Evolutionary conservation across 2,329 filamentous ascomycete species (phyloP), one percentile per base, ranked within the genome.

Genomic region (Metarhizium anisopliae): DNA sequence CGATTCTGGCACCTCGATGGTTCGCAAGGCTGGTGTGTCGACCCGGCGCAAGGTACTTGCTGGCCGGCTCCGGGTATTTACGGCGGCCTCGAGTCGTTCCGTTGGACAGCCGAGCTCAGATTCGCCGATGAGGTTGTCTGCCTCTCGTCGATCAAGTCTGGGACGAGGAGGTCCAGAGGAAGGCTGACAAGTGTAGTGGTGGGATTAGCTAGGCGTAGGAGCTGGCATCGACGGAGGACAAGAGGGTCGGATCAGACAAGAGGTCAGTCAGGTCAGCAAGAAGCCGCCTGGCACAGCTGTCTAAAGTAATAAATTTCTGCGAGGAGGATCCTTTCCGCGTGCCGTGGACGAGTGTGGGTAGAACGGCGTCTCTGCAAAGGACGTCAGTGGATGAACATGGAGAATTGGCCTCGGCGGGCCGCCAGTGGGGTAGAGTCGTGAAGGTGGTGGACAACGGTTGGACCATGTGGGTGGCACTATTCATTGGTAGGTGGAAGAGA

Each of bases 391-490:
- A 47, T 50, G 43, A 47, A 42, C 50, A 52, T 55, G 40, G 53
- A 51, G 57, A 59, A 56, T 43, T 54, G 56, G 47, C 52, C 52
- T 56, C 56, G n/a, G 54, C 58, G 58, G 56, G 56, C 56, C 58
- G 58, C 43, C 35, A 40, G 58, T 59, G 58, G 58, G 55, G 58
- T 18, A 16, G 51, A 50, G 49, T 43, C 32, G 52, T 30, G 47
- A 54, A 47, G 32, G 40, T 47, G 32, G 42, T 52, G 50, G 50
- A 50, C 45, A 55, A 52, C 53, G 51, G 58, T 55, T 57, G 43
- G 52, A 30, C 51, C 38, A 36, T 30, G 51, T 51, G 52, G 50
- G 51, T 20, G 51, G 51, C 51, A 52, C 47, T 54, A 54, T 51
- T 30, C 40, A 14, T 30, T 47, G 16, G 51, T 52, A 16, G 51